Base-by-base conservation (phyloP, 768 basidiomycete species). In the Mycena galericulata region DNA sequence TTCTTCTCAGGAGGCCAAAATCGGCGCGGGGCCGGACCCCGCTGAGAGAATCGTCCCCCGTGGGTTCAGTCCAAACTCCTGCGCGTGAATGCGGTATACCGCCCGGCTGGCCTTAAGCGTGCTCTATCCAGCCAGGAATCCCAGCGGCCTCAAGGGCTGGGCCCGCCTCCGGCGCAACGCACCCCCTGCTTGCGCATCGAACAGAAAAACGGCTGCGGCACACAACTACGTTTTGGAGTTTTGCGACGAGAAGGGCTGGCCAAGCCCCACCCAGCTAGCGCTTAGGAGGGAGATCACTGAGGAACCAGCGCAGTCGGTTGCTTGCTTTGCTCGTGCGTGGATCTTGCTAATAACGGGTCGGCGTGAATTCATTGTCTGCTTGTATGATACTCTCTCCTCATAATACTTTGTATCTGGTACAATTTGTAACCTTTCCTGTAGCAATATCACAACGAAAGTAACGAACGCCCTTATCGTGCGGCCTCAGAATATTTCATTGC, bases 211-310 rank as follows among this genome's bases (percentile, higher is more conserved):
- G n/a, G n/a, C n/a, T n/a, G n/a, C n/a, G n/a, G n/a, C n/a, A n/a
- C n/a, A n/a, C n/a, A n/a, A n/a, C n/a, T n/a, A n/a, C n/a, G n/a
- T n/a, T n/a, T n/a, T n/a, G n/a, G n/a, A n/a, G n/a, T n/a, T 60
- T 18, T 58, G 38, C 10, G 53, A 56, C 18, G 59, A 47, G 53
- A 67, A 17, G 46, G 66, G 15, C 36, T 62, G 22, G 53, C 43
- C 27, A 56, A 56, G 53, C 54, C 40, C 11, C 10, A 43, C 2
- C 27, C n/a, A 30, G 45, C 65, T 26, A 17, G 34, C 22, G 15
- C n/a, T 49, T 36, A 32, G 59, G 20, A n/a, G 29, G 32, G 58
- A 46, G 24, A 24, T 34, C 32, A 49, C 59, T 27, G 12, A 8
- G 8, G 46, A 61, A 15, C n/a, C 46, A 61, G 6, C 45, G 59